Percentiles rank a stretch among this genome's conserved stretches.
These are phyloP conservation scores for Huntiella abstrusa DNA, from an alignment of 2,329 filamentous ascomycete genomes.

Conservation along the genomic window DNA sequence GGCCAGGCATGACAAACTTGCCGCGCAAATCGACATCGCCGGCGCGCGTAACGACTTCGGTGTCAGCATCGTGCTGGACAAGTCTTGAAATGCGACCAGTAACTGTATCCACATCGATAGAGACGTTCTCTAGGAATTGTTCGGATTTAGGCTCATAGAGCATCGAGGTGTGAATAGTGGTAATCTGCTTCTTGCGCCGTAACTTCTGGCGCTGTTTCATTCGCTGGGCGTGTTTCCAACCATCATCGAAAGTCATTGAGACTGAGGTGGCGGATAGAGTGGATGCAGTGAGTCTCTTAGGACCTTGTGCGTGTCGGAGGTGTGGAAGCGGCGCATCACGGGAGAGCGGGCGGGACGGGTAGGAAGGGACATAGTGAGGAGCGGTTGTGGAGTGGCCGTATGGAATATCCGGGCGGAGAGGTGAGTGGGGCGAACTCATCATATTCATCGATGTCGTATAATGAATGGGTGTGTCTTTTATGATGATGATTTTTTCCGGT, in stretches of 20 bases:
- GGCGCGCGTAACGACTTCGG: constrained; percentile 15
- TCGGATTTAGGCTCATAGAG: constrained; percentile 29
- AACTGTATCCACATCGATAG: constrained; percentile 22
- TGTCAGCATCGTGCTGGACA: constrained; percentile 15
- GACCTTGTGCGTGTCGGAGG: background rate
- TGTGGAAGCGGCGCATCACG: background rate
- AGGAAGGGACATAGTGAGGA: background rate
- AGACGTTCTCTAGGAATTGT: constrained; percentile 22
- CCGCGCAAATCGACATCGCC: constrained; percentile 35
- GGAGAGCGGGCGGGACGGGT: background rate
- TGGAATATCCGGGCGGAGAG: background rate
- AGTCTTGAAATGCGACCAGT: constrained; percentile 24
- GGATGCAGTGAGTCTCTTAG: background rate
- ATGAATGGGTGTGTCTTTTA: no score
- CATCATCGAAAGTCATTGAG: background rate
- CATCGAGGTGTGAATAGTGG: constrained; percentile 25
- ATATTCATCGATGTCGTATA: background rate
- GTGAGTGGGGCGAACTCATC: background rate
- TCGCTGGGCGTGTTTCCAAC: constrained; percentile 1
- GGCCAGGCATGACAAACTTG: constrained; percentile 29
- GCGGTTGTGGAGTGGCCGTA: background rate
- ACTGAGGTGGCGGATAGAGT: background rate
- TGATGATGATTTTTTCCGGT: background rate
- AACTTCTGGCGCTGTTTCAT: constrained; percentile 2
- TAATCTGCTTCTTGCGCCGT: constrained; percentile 6